A percentile compares a stretch with the other conserved stretches of the same genome.
Evolutionary conservation across 176 grass and related monocot genomes (phyloP).

Genomic region (Aegilops sharonensis): DNA sequence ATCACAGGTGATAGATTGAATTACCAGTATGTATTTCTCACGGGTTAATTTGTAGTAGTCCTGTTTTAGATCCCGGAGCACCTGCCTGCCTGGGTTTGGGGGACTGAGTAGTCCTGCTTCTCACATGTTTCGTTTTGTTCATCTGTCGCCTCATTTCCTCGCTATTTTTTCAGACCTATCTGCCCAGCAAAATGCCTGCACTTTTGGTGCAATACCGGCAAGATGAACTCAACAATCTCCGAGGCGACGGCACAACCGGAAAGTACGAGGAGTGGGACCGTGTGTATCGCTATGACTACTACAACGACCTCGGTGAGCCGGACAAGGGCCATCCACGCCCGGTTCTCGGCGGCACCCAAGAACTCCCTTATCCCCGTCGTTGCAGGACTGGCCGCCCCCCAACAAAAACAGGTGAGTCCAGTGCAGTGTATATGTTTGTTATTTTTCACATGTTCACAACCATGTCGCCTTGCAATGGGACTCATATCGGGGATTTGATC

Average conservation of each 20-base stretch:
- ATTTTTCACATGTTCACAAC: no score
- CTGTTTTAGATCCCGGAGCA: not conserved
- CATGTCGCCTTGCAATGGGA: no score
- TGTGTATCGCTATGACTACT: slow-evolving; percentile 69
- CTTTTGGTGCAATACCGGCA: slow-evolving; percentile 49
- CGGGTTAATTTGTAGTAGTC: no score
- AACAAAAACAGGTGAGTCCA: slow-evolving; percentile 38
- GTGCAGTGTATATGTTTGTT: not conserved
- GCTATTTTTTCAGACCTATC: slow-evolving; percentile 51
- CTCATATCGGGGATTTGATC: no score
- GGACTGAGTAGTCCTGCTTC: no score
- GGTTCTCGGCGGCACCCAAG: slow-evolving; percentile 57
- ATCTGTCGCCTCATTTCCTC: not conserved
- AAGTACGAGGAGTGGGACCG: slow-evolving; percentile 65
- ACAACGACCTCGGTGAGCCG: slow-evolving; percentile 79
- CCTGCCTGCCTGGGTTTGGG: no score
- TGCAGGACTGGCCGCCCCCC: slow-evolving; percentile 52
- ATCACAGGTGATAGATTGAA: not conserved
- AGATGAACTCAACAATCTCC: slow-evolving; percentile 64
- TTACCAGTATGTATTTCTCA: not conserved
- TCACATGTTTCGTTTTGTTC: not conserved
- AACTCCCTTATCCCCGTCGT: slow-evolving; percentile 85
- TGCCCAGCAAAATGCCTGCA: slow-evolving; percentile 69
- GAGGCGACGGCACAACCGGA: slow-evolving; percentile 45
- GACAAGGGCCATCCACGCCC: slow-evolving; percentile 50